Base-by-base conservation (phyloP, 192 early-diverging fungal genomes). In the Backusella circina region DNA sequence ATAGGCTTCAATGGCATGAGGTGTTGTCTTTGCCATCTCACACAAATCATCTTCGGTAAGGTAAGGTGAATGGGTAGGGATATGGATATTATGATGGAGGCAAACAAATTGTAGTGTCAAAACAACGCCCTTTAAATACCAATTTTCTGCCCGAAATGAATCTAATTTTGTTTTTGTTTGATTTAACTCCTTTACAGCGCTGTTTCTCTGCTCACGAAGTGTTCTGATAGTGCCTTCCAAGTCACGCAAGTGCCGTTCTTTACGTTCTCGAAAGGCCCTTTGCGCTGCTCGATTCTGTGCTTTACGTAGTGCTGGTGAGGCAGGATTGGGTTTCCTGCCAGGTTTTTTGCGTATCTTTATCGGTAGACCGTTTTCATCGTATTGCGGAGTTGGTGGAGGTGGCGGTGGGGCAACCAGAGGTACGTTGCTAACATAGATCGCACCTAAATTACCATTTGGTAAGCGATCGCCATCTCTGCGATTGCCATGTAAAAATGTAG, bases 221-320 rank as follows among this genome's bases (percentile, higher is more conserved):
- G 86, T 84, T 66, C 90, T 84, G 51, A 95, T 91, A 41, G 88
- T 86, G 44, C 86, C 88, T 80, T 97, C 95, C 6, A 97, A 83
- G 10, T 91, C 86, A 66, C 88, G 82, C 21, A 95, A 81, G 74
- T 97, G 93, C 32, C 88, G 87, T 72, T 95, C 90, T 73, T 93
- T 94, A 67, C 95, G 89, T 77, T 97, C 94, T 71, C 95, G 91
- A 77, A 97, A 97, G 2, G 95, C 95, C 13, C 95, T 84, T 84
- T 97, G 95, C 0, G 95, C 95, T 5, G 93, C 94, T 13, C 95
- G 86, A 80, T 97, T 97, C 80, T 97, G 95, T 15, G 91, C 94
- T 33, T 90, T 90, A 8, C 88, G 79, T 35, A 88, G 75, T 28
- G 86, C 88, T n/a, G 88, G 86, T 5, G 86, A 88, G 23, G 86